phyloP scores from a whole-genome alignment of 2,329 filamentous ascomycete genomes.

The Rhynchosporium graminicola region DNA sequence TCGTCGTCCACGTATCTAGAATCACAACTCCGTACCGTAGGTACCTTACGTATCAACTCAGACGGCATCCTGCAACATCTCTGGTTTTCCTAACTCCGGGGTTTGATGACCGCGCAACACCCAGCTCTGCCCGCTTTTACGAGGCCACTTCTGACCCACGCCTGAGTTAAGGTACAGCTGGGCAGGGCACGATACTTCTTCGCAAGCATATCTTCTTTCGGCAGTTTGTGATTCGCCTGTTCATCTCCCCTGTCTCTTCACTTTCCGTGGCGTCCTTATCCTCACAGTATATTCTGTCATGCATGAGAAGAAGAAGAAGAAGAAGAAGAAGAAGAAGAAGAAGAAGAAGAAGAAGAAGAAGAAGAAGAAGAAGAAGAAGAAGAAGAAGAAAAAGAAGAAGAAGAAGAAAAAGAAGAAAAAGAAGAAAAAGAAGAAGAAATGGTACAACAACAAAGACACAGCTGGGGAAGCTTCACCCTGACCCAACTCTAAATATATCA shows the following conservation, averaged over 20 bases:
- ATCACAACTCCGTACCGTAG: neutral
- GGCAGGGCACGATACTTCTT: neutral
- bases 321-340: neutral
- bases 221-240: neutral
- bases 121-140: too few relatives aligned
- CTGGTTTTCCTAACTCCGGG: constrained; percentile 5
- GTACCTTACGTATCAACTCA: constrained; percentile 2
- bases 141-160: neutral
- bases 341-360: neutral
- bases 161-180: neutral
- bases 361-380: neutral
- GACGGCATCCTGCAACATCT: neutral
- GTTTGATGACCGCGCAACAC: neutral
- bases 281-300: neutral
- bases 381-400: too few relatives aligned
- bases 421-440: neutral
- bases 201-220: constrained; percentile 10
- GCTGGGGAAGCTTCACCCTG: constrained; percentile 6
- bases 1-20: neutral
- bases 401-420: constrained; percentile 3
- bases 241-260: neutral
- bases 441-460: neutral
- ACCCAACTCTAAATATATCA: constrained; percentile 11
- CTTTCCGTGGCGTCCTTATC: constrained; percentile 1
- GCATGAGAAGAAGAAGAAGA: constrained; percentile 4